Conservation (phyloP, 768 basidiomycete species). For the Termitomyces sp. region DNA sequence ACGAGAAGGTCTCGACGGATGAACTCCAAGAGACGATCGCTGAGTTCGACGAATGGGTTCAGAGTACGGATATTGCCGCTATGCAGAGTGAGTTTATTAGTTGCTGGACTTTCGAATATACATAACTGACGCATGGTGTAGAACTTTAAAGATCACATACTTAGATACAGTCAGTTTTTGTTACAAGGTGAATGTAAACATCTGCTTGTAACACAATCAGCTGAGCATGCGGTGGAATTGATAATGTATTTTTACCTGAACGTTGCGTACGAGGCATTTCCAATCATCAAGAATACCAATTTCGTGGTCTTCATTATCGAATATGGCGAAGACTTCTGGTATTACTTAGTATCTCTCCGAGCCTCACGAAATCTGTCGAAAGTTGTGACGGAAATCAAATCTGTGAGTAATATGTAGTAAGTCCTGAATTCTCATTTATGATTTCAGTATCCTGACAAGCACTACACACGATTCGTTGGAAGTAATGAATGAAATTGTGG, state of each 20-base stretch:
- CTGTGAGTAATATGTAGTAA: neutral
- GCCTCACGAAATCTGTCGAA: neutral
- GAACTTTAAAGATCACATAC: slow-evolving; percentile 14
- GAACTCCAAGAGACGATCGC: slow-evolving; percentile 89
- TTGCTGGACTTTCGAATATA: neutral
- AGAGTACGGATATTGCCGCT: slow-evolving; percentile 87
- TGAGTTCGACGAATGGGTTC: slow-evolving; percentile 84
- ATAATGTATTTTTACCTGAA: neutral
- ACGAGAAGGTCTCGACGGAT: slow-evolving; percentile 88
- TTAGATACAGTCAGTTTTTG: neutral
- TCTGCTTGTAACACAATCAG: neutral
- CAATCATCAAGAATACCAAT: slow-evolving; percentile 4
- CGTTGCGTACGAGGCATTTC: neutral
- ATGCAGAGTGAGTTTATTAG: slow-evolving; percentile 72
- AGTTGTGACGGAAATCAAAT: slow-evolving; percentile 13
- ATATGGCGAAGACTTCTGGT: too few species aligned
- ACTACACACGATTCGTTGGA: neutral
- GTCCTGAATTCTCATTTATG: neutral
- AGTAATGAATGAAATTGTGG: neutral
- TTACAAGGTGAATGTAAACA: neutral
- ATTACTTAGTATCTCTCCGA: neutral
- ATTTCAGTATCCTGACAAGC: neutral
- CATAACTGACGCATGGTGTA: slow-evolving; percentile 9
- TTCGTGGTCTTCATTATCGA: slow-evolving; percentile 7
- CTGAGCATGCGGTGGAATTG: neutral